Evolutionary conservation across 2,329 filamentous ascomycete species (phyloP), one percentile per base, ranked within the genome.

Genomic region (Exophiala phaeomuriformis): DNA sequence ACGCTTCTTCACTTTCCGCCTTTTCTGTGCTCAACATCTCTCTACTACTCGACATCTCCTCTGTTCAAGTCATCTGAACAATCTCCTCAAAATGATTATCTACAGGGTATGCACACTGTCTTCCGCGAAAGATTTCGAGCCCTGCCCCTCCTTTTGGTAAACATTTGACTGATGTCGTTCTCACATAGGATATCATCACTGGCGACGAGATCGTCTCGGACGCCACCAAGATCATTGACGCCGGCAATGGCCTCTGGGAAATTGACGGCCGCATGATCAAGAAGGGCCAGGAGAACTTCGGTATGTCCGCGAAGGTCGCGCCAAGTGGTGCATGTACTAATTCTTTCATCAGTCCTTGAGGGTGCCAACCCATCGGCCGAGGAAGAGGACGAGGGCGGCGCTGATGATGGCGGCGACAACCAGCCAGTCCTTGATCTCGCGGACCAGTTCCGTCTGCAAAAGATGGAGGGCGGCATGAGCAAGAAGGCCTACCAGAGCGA

Each of bases 341-440:
- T 29, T 39, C n/a, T 32, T 28, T 41, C 30, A 8, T 10, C 57
- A 64, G 63, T 71, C 63, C 74, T 76, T 35, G 72, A 69, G 67
- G 93, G 93, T 72, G 93, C 90, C 79, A 98, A 98, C 76, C 88
- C 93, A 65, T 97, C 91, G 66, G 90, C 93, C 59, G 93, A 97
- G 78, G 91, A 86, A 71, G 87, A 77, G 52, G 87, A 84, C 0
- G 77, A 76, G 0, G 88, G 90, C 65, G 85, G 72, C 61, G 65
- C 83, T 65, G 90, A 95, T 47, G 89, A 94, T 65, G 51, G 64
- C 45, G 71, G 73, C 55, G 56, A 63, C 54, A 63, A 66, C 56
- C 73, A 84, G 75, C 82, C 83, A 70, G 90, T 96, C 76, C 94
- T 95, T 79, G 90, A 98, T 76, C 84, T 97, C 60, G 81, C 95